Conservation (phyloP, 2,329 filamentous ascomycete genomes). For the Aspergillus sp. region DNA sequence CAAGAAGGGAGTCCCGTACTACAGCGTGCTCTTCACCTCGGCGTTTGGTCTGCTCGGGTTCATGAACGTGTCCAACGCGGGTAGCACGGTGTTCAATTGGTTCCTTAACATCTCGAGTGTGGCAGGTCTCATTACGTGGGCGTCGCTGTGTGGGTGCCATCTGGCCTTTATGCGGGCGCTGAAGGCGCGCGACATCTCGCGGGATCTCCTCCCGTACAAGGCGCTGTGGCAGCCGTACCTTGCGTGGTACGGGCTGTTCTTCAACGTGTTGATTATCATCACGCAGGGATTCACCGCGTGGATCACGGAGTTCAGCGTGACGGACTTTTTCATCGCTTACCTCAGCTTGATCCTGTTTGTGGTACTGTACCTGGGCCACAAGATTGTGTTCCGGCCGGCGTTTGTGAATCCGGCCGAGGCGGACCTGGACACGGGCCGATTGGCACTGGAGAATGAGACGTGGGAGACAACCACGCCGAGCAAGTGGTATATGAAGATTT, state of each 20-base stretch:
- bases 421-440: conserved; percentile 43
- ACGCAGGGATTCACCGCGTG: conserved; percentile 70
- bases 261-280: conserved; percentile 62
- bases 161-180: conserved; percentile 64
- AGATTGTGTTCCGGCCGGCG: conserved; percentile 40
- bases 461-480: conserved; percentile 9
- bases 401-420: conserved; percentile 40
- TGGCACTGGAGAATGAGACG: conserved; percentile 27
- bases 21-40: conserved; percentile 43
- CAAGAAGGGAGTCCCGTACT: conserved; percentile 44
- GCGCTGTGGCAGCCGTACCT: conserved; percentile 63
- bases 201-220: conserved; percentile 58
- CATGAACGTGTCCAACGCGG: conserved; percentile 64
- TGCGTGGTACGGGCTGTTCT: conserved; percentile 64
- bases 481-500: conserved; percentile 16
- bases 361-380: conserved; percentile 60
- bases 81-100: conserved; percentile 56
- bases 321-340: conserved; percentile 63
- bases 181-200: conserved; percentile 54
- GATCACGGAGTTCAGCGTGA: conserved; percentile 57
- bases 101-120: conserved; percentile 33
- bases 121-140: conserved; percentile 37
- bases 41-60: conserved; percentile 65
- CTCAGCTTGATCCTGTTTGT: conserved; percentile 63
- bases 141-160: conserved; percentile 52